Evolutionary conservation across 2,329 filamentous ascomycete genomes (phyloP).

Genomic region (Penicillium paneum): DNA sequence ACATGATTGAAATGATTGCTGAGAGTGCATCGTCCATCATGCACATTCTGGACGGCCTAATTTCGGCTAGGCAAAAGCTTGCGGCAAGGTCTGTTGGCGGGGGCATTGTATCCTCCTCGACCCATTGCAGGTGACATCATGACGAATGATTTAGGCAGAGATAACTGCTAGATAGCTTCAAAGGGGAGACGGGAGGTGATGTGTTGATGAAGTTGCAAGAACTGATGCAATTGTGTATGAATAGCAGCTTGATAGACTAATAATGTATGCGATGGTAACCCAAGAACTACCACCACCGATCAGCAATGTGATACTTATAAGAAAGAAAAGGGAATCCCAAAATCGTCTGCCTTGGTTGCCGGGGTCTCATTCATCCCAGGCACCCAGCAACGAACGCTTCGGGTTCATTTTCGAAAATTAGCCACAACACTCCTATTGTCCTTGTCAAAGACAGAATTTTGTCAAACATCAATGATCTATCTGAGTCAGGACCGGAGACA

Average conservation of each 20-base stretch:
- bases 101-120: constrained; percentile 39
- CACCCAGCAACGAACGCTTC: constrained; percentile 4
- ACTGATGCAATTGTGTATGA: constrained; percentile 1
- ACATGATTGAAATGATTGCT: not conserved
- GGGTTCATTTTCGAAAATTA: not conserved
- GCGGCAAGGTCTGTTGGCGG: constrained; percentile 4
- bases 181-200: not conserved
- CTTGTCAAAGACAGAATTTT: constrained; percentile 8
- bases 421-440: not conserved
- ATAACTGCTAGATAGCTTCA: not conserved
- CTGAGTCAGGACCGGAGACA: constrained; percentile 13
- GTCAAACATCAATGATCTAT: constrained; percentile 15
- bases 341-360: constrained; percentile 12
- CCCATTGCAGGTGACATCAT: constrained; percentile 29
- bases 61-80: not conserved
- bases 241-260: constrained; percentile 1
- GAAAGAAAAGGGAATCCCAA: not conserved
- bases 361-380: constrained; percentile 3
- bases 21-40: not conserved
- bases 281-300: not conserved
- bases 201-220: not conserved
- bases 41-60: not conserved
- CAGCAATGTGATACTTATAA: not conserved
- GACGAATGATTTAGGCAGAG: not conserved
- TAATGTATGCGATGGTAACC: not conserved